Base-by-base conservation (phyloP, 192 early-diverging fungal species). In the Coemansia sp. region DNA sequence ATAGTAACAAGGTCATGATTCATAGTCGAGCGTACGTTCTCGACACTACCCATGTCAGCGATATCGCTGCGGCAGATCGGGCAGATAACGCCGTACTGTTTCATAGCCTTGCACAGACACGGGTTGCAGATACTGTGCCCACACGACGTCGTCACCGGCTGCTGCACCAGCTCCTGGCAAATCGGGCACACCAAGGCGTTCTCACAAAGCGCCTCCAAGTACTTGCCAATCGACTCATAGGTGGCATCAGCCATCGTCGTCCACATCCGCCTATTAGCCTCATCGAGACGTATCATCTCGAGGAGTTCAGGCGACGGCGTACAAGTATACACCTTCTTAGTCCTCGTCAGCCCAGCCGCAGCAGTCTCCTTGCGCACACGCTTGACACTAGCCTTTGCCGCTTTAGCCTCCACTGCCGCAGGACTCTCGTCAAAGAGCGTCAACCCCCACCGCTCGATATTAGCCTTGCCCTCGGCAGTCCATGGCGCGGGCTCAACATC, bases 401-500 rank as follows among this genome's bases (percentile, higher is more conserved):
- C 18, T 35, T 37, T 12, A 12, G 32, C 59, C 20, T 49, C 52
- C 34, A 35, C 5, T 29, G 41, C 6, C 8, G 45, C 30, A n/a
- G 47, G 29, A 18, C 32, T 63, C 6, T 39, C 41, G 50, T 80
- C 65, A 50, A 75, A 65, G 66, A 84, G 82, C 32, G 62, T 59
- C 12, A 90, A 30, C 0, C 87, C 87, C 12, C 85, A 59, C 16
- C 78, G 55, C 29, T 59, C 61, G 22, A 85, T 86, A 18, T 70
- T 53, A 10, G 24, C 43, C 32, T 77, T 83, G 20, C 89, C 89
- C 53, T 85, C 85, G 6, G 49, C 29, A 0, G 85, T 88, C 90
- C 89, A 91, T 1, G 90, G 89, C 22, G 86, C 84, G 8, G 87
- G 85, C 43, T 87, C 87, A 0, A 69, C 61, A 53, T 91, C 90